Percentiles rank a stretch among this genome's conserved stretches.
phyloP scores from a whole-genome alignment of 139 green algal genomes.

The Auxenochlorella pyrenoidosa region DNA sequence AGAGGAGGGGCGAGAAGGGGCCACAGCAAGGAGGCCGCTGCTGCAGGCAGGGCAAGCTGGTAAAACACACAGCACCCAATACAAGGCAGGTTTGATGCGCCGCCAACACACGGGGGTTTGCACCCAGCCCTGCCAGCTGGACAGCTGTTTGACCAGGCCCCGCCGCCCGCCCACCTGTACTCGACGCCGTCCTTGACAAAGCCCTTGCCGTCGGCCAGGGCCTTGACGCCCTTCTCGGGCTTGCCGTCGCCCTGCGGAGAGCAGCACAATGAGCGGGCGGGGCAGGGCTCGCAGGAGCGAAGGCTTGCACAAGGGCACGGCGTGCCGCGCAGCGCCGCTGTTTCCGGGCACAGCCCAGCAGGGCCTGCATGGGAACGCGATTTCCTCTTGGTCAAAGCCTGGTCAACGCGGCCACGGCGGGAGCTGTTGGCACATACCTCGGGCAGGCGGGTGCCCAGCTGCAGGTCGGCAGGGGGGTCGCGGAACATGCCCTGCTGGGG shows the following conservation, averaged over 20 bases:
- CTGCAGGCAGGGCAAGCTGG: too few relatives aligned
- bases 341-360: not conserved
- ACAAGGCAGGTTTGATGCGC: too few relatives aligned
- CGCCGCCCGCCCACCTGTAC: slow-evolving; percentile 49
- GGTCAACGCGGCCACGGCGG: too few relatives aligned
- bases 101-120: too few relatives aligned
- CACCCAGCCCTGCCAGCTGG: too few relatives aligned
- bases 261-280: not conserved
- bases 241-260: slow-evolving; percentile 20
- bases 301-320: too few relatives aligned
- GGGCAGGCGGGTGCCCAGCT: slow-evolving; percentile 18
- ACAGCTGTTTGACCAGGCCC: not conserved
- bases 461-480: slow-evolving; percentile 66
- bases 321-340: too few relatives aligned
- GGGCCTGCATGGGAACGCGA: too few relatives aligned
- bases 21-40: too few relatives aligned
- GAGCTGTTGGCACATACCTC: not conserved
- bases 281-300: not conserved
- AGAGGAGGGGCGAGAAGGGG: too few relatives aligned
- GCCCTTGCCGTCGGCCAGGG: slow-evolving; percentile 41
- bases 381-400: too few relatives aligned
- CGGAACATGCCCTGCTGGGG: slow-evolving; percentile 91
- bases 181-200: slow-evolving; percentile 68
- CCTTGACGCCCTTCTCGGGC: slow-evolving; percentile 34
- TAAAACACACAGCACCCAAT: too few relatives aligned